phyloP scores from a whole-genome alignment of 441 rosid species.

The Jatropha podagrica region DNA sequence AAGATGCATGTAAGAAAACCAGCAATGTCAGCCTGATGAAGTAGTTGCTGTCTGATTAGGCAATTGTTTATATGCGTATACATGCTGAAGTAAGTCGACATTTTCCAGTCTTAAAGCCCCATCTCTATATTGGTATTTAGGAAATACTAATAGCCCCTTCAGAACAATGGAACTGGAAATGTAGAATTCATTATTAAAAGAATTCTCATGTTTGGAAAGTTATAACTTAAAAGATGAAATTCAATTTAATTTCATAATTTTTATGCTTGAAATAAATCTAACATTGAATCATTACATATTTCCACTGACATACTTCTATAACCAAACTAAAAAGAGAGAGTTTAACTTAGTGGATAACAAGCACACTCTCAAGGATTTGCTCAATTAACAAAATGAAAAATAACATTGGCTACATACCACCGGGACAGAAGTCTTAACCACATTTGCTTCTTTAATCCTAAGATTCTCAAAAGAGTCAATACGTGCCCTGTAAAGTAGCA shows the following conservation, averaged over 20 bases:
- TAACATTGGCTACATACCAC: constrained; percentile 22
- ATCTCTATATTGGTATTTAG: neutral
- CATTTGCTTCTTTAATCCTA: constrained; percentile 8
- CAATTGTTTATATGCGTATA: too few relatives aligned
- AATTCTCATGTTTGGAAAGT: neutral
- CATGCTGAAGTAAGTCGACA: too few relatives aligned
- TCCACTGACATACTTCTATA: neutral
- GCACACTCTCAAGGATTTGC: neutral
- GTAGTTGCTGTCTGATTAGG: too few relatives aligned
- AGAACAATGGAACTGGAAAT: too few relatives aligned
- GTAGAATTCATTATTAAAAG: too few relatives aligned
- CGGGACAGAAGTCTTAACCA: constrained; percentile 18
- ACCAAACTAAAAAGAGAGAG: neutral
- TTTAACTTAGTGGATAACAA: neutral
- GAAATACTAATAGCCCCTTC: neutral
- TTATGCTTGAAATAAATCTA: neutral
- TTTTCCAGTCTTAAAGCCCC: neutral
- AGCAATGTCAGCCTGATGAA: neutral
- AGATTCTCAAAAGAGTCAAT: constrained; percentile 20
- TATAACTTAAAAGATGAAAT: neutral
- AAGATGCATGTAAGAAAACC: neutral
- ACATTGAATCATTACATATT: neutral
- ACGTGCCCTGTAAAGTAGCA: constrained; percentile 25
- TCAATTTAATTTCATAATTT: neutral
- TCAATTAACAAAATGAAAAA: neutral